Evolutionary conservation across 192 early-diverging fungal genomes (phyloP), one percentile per base, ranked within the genome.

Genomic region (Funneliformis geosporum): DNA sequence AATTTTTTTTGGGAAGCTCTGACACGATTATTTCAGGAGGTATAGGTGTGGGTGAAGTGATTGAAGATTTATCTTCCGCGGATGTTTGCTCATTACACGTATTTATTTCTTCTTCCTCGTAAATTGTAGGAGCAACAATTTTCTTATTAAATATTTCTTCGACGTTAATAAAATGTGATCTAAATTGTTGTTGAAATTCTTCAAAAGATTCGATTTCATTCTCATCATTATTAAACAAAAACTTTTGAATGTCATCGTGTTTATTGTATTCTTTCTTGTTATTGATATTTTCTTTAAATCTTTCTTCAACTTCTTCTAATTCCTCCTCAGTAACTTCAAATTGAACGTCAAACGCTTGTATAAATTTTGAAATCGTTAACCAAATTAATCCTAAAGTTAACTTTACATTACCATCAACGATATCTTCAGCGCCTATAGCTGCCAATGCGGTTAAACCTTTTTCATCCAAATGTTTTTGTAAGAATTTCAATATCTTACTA

Each of bases 381-480:
- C 64, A 78, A 47, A 78, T 33, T 67, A 78, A 78, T 47, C 76
- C 76, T 33, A 78, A 47, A 50, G 76, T 78, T 25, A 78, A 78
- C 50, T 78, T 78, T 21, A 78, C 76, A 33, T 67, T 78, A 11
- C 76, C 76, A 67, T 78, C 76, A 27, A 78, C 76, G 12, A 78
- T 67, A 67, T 78, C 76, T 21, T 67, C 76, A n/a, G 76, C 27
- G 21, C 76, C 76, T 39, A 78, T 78, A 33, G 76, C 76, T 33
- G 66, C 2, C 50, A 78, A 78, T 44, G 76, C 76, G 18, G 61
- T 64, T 50, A 78, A 44, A 46, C 76, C 39, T 28, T 62, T 67
- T 7, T 64, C 76, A 67, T 78, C 76, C n/a, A 78, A 50, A 0
- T 11, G 16, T 4, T n/a, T 47, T 78, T 67, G 23, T 55, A 78